Evolutionary conservation across 208 protist species (phyloP).

Genomic region (Wallacemonas rigidus): DNA sequence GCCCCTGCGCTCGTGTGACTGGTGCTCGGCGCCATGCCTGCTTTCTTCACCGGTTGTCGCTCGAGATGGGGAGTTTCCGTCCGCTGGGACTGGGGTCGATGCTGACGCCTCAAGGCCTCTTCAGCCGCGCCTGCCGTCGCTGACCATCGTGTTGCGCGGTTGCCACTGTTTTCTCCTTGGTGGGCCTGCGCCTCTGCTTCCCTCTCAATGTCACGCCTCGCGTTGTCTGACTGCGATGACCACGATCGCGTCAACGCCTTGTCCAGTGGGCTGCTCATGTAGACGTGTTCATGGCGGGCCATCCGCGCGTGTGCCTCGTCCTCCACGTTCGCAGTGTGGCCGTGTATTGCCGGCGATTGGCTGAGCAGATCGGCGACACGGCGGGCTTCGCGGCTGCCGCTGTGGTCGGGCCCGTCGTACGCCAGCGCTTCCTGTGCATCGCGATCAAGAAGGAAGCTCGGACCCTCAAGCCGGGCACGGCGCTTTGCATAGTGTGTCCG

Average conservation of each 20-base stretch:
- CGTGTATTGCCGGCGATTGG: too few relatives aligned
- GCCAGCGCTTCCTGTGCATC: not conserved
- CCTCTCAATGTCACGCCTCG: too few relatives aligned
- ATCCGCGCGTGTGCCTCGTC: too few relatives aligned
- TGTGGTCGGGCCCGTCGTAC: not conserved
- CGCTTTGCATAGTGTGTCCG: slow-evolving; percentile 18
- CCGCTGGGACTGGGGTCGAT: too few relatives aligned
- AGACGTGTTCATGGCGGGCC: not conserved
- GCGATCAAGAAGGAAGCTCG: slow-evolving; percentile 1
- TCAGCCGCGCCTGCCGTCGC: not conserved
- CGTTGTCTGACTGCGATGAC: not conserved
- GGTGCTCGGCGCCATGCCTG: too few relatives aligned
- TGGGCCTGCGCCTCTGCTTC: too few relatives aligned
- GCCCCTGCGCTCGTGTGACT: not conserved
- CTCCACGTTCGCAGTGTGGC: too few relatives aligned
- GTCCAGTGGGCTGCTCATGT: slow-evolving; percentile 3
- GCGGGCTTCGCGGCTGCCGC: not conserved
- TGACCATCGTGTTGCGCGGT: not conserved
- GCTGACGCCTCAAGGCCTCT: not conserved
- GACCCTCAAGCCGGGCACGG: not conserved
- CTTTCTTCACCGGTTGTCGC: too few relatives aligned
- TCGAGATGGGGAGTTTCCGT: not conserved
- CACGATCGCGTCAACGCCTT: slow-evolving; percentile 1
- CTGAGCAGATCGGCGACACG: too few relatives aligned
- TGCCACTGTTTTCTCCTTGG: not conserved